phyloP scores from a whole-genome alignment of 2,329 filamentous ascomycete genomes.

The Cercospora beticola region DNA sequence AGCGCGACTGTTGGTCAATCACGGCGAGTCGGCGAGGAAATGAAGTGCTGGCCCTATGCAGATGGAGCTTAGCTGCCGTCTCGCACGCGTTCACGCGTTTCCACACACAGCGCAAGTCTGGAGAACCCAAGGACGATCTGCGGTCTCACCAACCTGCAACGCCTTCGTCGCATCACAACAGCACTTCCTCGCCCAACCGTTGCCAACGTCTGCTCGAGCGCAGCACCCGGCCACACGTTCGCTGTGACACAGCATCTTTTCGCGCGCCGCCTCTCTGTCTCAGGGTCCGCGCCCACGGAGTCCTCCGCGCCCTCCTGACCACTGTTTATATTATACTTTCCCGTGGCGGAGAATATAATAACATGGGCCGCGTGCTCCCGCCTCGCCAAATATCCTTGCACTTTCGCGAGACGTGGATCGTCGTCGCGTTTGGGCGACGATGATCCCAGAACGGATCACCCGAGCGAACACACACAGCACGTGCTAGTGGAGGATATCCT shows the following conservation, averaged over 20 bases:
- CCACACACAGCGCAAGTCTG: neutral
- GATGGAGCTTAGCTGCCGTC: neutral
- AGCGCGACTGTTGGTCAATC: neutral
- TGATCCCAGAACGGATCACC: neutral
- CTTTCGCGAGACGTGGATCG: neutral
- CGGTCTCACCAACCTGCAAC: neutral
- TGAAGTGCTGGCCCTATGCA: neutral
- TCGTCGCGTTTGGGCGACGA: neutral
- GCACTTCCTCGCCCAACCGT: neutral
- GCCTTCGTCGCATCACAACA: neutral
- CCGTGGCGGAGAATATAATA: neutral
- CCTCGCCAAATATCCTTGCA: neutral
- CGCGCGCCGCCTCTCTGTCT: neutral
- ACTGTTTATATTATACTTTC: neutral
- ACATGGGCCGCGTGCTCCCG: neutral
- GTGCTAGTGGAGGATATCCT: neutral
- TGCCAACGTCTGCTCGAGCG: neutral
- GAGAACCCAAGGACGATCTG: neutral
- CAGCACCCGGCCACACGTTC: neutral
- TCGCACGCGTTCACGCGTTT: neutral
- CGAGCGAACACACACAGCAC: neutral
- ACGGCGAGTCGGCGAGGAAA: neutral
- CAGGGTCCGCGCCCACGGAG: neutral
- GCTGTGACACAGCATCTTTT: neutral
- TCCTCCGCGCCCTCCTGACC: neutral